Evolutionary conservation across 2,329 filamentous ascomycete genomes (phyloP).

Genomic region (Harringtonia aguacate): DNA sequence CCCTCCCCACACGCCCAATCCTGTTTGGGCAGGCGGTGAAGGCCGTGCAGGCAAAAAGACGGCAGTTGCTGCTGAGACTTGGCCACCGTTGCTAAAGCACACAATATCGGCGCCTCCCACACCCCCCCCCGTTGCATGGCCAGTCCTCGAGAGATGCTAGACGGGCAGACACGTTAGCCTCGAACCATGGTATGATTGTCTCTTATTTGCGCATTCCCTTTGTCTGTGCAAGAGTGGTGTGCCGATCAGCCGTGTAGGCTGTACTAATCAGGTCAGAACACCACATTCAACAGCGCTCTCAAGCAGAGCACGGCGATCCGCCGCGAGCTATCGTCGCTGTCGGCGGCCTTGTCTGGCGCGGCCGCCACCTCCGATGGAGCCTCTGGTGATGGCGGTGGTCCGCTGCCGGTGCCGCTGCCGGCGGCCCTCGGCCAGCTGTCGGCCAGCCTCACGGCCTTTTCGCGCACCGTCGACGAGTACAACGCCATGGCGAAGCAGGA

Average conservation of each 20-base stretch:
- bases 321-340: conserved; percentile 47
- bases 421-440: conserved; percentile 53
- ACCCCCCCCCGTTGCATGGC: too few relatives aligned
- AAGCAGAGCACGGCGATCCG: conserved; percentile 77
- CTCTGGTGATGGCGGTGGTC: neutral
- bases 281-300: conserved; percentile 75
- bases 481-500: conserved; percentile 75
- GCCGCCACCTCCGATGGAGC: conserved; percentile 12
- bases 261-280: conserved; percentile 63
- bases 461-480: conserved; percentile 90
- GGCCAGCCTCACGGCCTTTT: conserved; percentile 60
- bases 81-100: too few relatives aligned
- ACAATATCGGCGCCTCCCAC: too few relatives aligned
- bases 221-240: too few relatives aligned
- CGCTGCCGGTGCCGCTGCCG: conserved; percentile 29
- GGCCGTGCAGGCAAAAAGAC: too few relatives aligned
- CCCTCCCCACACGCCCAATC: too few relatives aligned
- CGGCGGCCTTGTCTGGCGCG: conserved; percentile 17
- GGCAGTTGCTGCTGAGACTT: too few relatives aligned
- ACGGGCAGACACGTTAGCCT: too few relatives aligned
- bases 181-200: too few relatives aligned
- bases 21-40: too few relatives aligned
- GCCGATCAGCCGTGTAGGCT: too few relatives aligned
- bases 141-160: too few relatives aligned
- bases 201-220: neutral